Base-by-base conservation (phyloP, 2,329 filamentous ascomycete species). In the Penicillium expansum region DNA sequence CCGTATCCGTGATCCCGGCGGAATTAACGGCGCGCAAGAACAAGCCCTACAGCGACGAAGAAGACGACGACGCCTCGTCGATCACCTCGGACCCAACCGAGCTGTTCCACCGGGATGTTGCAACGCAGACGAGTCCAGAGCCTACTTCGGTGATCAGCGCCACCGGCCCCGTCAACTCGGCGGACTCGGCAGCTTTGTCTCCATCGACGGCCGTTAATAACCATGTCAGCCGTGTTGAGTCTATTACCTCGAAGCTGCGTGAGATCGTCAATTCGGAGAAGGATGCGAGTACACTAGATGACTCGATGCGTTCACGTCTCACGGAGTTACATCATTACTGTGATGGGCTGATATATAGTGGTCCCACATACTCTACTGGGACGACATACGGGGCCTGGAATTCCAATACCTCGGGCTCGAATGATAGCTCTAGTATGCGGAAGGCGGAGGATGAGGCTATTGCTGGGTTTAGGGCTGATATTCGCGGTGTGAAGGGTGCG, bases 41-140 rank as follows among this genome's bases (percentile, higher is more conserved):
- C 38, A 60, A 33, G 61, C 65, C 22, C 61, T 27, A 64, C 55
- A 41, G 51, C 27, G 56, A 66, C 50, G 48, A 63, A 56, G 52
- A 69, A 65, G 62, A 72, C 1, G 69, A 71, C 14, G 80, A 81
- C 22, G 49, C n/a, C 16, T 33, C 29, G 13, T 82, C 79, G 42
- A 64, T 77, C 16, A 76, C 75, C 53, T 84, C 82, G 13, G 85
- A 87, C 62, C 83, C 84, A 3, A 85, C 84, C 1, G 84, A 86
- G 67, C 80, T 87, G 39, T 88, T 83, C 69, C 83, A 86, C 68
- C 79, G 84, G 32, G 84, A 87, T 63, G 80, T 83, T 57, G 85
- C 83, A 49, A 86, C 83, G 0, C 85, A 88, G 65, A 87, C 85
- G 3, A 80, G 79, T 2, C 81, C 81, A 27, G 69, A 70, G 11